These are phyloP conservation scores for Trichoderma sp. DNA, from an alignment of 2,329 filamentous ascomycete genomes.

Conservation along the genomic window DNA sequence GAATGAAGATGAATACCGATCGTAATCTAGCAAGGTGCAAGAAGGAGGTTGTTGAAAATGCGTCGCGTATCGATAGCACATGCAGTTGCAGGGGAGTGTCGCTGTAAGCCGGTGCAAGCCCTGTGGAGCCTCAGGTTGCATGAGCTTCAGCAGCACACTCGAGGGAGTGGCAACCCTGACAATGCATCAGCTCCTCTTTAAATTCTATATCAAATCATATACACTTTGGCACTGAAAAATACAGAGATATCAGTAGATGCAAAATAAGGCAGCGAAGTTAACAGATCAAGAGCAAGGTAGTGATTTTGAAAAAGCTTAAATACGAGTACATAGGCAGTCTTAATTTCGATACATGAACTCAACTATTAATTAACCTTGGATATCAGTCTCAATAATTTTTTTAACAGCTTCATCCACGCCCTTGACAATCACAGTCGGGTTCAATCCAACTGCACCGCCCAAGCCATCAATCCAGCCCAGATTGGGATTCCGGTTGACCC, in stretches of 20 bases:
- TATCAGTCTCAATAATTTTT: conserved; percentile 29
- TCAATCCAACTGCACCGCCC: conserved; percentile 45
- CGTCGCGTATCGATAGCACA: conserved; percentile 13
- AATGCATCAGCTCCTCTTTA: not conserved
- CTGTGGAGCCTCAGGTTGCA: not conserved
- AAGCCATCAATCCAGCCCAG: conserved; percentile 67
- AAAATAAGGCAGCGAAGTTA: not conserved
- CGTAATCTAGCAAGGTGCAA: not conserved
- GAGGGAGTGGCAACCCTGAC: not conserved
- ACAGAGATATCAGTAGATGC: not conserved
- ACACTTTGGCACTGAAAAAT: not conserved
- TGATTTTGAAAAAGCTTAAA: not conserved
- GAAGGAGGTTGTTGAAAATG: not conserved
- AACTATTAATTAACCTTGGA: not conserved
- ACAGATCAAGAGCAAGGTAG: not conserved
- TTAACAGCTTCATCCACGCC: conserved; percentile 60
- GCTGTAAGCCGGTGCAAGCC: not conserved
- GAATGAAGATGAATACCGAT: not conserved
- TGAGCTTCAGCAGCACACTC: not conserved
- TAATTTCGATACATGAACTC: not conserved
- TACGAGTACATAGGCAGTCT: not conserved
- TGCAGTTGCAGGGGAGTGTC: not conserved
- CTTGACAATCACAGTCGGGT: conserved; percentile 55
- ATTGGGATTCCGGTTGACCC: conserved; percentile 61
- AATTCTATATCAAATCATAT: not conserved